phyloP scores from a whole-genome alignment of 176 grass and related monocot species.

The Themeda triandra region DNA sequence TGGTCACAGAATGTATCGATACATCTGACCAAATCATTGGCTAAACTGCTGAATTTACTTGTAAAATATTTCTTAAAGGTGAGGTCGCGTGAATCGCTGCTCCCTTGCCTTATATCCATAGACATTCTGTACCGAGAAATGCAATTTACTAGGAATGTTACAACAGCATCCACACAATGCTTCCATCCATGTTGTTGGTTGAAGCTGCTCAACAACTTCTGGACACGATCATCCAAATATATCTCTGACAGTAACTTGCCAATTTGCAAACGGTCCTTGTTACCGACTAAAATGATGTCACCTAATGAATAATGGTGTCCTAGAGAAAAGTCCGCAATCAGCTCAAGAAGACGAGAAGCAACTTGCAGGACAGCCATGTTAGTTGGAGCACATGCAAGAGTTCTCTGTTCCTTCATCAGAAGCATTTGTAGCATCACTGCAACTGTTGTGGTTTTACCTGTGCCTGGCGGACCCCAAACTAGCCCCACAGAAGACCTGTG shows the following conservation, averaged over 20 bases:
- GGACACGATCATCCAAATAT: conserved; percentile 65
- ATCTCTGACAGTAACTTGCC: conserved; percentile 45
- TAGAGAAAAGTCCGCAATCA: conserved; percentile 39
- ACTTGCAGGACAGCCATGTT: conserved; percentile 86
- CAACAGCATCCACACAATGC: conserved; percentile 38
- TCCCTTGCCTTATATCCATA: conserved; percentile 18
- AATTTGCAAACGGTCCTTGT: conserved; percentile 69
- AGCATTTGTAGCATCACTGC: conserved; percentile 58
- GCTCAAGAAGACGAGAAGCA: conserved; percentile 57
- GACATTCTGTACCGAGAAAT: conserved; percentile 42
- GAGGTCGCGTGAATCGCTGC: conserved; percentile 1
- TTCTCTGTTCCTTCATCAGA: conserved; percentile 54
- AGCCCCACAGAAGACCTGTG: conserved; percentile 53
- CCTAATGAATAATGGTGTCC: conserved; percentile 38
- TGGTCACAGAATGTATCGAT: conserved; percentile 44
- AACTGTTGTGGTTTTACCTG: conserved; percentile 83
- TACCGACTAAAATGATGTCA: conserved; percentile 80
- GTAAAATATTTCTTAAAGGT: conserved; percentile 48
- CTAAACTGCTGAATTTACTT: conserved; percentile 37
- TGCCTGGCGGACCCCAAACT: conserved; percentile 85
- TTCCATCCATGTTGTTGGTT: conserved; percentile 48
- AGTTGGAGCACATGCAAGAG: conserved; percentile 72
- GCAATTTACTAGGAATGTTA: conserved; percentile 47
- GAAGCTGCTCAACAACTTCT: conserved; percentile 47
- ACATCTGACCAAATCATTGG: conserved; percentile 35